Percentiles rank a stretch among this genome's conserved stretches.
Evolutionary conservation across 371 early-diverging fungal genomes (phyloP).

Genomic region (Polyrhizophydium stewartii): DNA sequence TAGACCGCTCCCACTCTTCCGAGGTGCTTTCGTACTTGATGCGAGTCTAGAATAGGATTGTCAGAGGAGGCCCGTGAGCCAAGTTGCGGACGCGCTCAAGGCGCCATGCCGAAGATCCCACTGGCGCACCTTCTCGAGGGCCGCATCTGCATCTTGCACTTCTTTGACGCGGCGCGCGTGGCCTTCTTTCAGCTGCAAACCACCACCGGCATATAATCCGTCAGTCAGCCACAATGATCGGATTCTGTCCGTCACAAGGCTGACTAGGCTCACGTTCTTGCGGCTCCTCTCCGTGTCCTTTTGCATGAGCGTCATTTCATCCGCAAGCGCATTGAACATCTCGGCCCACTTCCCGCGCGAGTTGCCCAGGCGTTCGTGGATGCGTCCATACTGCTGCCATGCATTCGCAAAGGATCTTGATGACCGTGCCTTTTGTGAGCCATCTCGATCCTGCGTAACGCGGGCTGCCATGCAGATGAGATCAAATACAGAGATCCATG

Average conservation of each 20-base stretch:
- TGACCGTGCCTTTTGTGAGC: too few species aligned
- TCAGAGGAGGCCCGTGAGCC: too few species aligned
- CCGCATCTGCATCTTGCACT: constrained; percentile 59
- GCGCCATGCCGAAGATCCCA: too few species aligned
- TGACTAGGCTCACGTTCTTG: constrained; percentile 60
- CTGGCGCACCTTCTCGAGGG: constrained; percentile 68
- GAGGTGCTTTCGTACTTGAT: constrained; percentile 61
- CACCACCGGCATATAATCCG: not conserved
- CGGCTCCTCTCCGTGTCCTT: constrained; percentile 75
- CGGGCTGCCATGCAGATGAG: too few species aligned
- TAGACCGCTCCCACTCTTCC: constrained; percentile 73
- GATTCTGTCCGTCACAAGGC: too few species aligned
- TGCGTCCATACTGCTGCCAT: constrained; percentile 31
- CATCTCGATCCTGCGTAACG: too few species aligned
- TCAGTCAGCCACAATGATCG: not conserved
- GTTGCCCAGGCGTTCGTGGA: constrained; percentile 74
- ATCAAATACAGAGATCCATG: too few species aligned
- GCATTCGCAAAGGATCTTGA: constrained; percentile 22
- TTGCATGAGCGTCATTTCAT: constrained; percentile 59
- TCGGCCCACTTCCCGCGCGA: constrained; percentile 57
- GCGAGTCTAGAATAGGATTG: too few species aligned
- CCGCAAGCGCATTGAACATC: constrained; percentile 58
- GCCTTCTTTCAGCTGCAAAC: constrained; percentile 62
- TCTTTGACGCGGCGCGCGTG: constrained; percentile 62
- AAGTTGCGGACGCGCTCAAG: too few species aligned